A percentile compares a stretch with the other conserved stretches of the same genome.
Conservation (phyloP, 2,329 filamentous ascomycete genomes). For the Aspergillus sclerotialis region DNA sequence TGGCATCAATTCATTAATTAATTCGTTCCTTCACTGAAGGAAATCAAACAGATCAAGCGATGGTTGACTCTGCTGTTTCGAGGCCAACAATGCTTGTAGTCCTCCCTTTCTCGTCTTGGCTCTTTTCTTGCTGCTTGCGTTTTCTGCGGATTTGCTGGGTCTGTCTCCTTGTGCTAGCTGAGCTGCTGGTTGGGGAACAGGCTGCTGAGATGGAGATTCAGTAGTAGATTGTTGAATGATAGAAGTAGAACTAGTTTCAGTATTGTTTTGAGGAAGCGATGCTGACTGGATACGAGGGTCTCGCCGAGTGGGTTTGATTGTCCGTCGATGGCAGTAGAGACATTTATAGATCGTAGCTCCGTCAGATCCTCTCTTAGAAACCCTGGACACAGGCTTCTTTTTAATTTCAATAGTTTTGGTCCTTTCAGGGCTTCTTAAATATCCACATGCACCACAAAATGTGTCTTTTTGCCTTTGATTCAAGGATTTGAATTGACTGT, state of each 20-base stretch:
- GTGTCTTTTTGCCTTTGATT: slow-evolving; percentile 24
- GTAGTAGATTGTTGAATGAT: slow-evolving; percentile 6
- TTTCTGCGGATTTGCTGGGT: slow-evolving; percentile 22
- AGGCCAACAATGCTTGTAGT: slow-evolving; percentile 48
- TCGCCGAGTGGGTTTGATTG: slow-evolving; percentile 19
- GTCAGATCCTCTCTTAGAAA: slow-evolving; percentile 2
- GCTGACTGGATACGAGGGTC: too few species aligned
- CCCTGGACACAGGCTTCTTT: slow-evolving; percentile 6
- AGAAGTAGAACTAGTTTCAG: slow-evolving; percentile 6
- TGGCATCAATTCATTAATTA: slow-evolving; percentile 10
- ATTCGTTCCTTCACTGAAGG: slow-evolving; percentile 33
- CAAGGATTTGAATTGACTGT: slow-evolving; percentile 26
- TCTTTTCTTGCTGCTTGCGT: slow-evolving; percentile 49
- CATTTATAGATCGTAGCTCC: slow-evolving; percentile 31
- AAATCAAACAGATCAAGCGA: slow-evolving; percentile 50
- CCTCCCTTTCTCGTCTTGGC: slow-evolving; percentile 50
- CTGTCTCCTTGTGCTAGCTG: slow-evolving; percentile 4
- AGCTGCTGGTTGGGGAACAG: slow-evolving; percentile 6
- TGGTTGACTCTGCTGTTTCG: slow-evolving; percentile 25
- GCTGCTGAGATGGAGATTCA: slow-evolving; percentile 4
- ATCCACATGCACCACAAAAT: slow-evolving; percentile 36
- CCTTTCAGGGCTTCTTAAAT: slow-evolving; percentile 22
- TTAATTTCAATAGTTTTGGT: slow-evolving; percentile 23
- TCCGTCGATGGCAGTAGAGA: slow-evolving; percentile 28
- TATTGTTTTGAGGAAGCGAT: slow-evolving; percentile 7